Conservation (phyloP, 495 filamentous ascomycete genomes). For the Pseudomonodictys pantanalensis region DNA sequence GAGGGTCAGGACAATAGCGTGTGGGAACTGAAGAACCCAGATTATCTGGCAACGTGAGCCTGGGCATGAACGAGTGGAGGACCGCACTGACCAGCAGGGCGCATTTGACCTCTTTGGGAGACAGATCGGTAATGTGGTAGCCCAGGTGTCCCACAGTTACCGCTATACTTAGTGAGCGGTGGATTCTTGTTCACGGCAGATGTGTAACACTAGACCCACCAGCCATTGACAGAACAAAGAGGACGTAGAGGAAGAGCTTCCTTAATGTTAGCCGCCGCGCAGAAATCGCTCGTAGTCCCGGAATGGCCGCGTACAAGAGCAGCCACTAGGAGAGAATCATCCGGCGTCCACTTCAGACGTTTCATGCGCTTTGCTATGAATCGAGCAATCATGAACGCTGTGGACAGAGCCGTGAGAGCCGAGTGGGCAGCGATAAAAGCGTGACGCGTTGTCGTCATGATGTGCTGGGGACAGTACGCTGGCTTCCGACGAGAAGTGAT, state of each 20-base stretch:
- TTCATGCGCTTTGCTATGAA: constrained; percentile 22
- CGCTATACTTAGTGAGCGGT: constrained; percentile 11
- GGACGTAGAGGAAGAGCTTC: constrained; percentile 7
- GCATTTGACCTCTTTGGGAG: background rate
- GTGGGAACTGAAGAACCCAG: constrained; percentile 14
- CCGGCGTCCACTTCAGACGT: background rate
- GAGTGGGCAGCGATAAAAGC: background rate
- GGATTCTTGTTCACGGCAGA: no score
- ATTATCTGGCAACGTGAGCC: constrained; percentile 7
- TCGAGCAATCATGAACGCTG: constrained; percentile 10
- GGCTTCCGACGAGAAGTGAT: background rate
- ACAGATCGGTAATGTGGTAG: background rate
- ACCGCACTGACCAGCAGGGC: constrained; percentile 10
- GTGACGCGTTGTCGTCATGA: background rate
- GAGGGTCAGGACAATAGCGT: constrained; percentile 13
- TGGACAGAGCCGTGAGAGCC: constrained; percentile 7
- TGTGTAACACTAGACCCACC: background rate
- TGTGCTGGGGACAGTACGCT: background rate
- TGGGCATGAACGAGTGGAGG: background rate
- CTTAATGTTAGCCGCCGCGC: background rate
- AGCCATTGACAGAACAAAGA: background rate
- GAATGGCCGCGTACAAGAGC: constrained; percentile 7
- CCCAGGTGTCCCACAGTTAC: background rate
- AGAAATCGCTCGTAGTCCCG: background rate
- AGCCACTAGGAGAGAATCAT: constrained; percentile 9